Conservation (phyloP, 2,329 filamentous ascomycete genomes). For the Xenoacremonium recifei region DNA sequence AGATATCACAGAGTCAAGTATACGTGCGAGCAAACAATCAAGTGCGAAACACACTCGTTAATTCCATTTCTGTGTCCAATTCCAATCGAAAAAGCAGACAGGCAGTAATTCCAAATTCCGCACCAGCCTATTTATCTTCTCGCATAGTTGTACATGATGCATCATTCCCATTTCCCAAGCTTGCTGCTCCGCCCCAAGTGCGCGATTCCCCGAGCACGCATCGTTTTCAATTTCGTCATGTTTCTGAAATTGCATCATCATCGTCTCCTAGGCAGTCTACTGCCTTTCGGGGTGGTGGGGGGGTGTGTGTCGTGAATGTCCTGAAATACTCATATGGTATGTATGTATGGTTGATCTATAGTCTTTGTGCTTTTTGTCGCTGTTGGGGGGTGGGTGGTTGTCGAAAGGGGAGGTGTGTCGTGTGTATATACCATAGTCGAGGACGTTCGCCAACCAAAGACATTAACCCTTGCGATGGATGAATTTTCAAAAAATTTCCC, state of each 20-base stretch:
- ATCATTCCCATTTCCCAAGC: background rate
- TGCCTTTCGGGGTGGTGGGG: background rate
- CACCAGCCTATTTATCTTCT: background rate
- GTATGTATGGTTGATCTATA: too few species aligned
- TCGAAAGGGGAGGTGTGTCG: slow-evolving; percentile 4
- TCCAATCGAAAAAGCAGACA: background rate
- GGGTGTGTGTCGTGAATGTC: background rate
- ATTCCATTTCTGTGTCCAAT: slow-evolving; percentile 12
- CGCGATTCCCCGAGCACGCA: background rate
- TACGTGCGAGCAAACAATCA: background rate
- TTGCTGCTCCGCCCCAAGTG: too few species aligned
- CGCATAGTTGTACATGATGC: background rate
- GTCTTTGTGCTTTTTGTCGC: background rate
- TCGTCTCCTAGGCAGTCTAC: background rate
- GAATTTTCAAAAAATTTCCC: slow-evolving; percentile 21
- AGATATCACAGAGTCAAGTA: background rate
- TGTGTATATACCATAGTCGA: slow-evolving; percentile 11
- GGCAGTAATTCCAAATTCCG: too few species aligned
- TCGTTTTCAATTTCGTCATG: background rate
- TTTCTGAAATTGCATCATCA: background rate
- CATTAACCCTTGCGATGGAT: slow-evolving; percentile 20
- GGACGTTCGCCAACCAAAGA: slow-evolving; percentile 13
- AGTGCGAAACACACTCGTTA: background rate
- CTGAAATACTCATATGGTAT: too few species aligned
- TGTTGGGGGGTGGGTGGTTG: slow-evolving; percentile 8